Base-by-base conservation (phyloP, 2,329 filamentous ascomycete species). In the Dothidotthia symphoricarpi region DNA sequence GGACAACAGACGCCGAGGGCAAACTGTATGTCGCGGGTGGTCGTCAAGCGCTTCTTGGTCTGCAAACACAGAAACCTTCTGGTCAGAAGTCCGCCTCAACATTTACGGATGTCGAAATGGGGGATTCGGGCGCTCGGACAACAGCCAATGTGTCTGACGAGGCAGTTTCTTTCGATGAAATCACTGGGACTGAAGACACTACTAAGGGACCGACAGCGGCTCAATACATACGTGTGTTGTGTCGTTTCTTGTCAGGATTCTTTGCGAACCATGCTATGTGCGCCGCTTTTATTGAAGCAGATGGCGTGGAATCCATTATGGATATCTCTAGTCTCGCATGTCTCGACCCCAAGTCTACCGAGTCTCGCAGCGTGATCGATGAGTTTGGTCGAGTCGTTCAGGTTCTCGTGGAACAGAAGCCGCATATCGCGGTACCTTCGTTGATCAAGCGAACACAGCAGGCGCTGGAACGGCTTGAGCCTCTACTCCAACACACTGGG, bases 281-380 rank as follows among this genome's bases (percentile, higher is more conserved):
- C 64, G 71, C 75, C 13, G 77, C 78, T 16, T 91, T 96, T 57
- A 81, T 93, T 46, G 80, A 86, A 37, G 77, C 78, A 33, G 88
- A 89, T 40, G 93, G 88, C 6, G 81, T 91, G 16, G 88, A 96
- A 63, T 75, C 85, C 34, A 74, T 97, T 14, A 74, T 98, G 36
- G 88, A 96, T 59, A 80, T 96, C 38, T 85, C 85, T 27, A 87
- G 86, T 36, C 80, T 90, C 19, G 85, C 88, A 4, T 90, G 88
- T 61, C 75, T 97, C 31, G 82, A 88, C 1, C 82, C 82, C 52
- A 79, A 86, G 56, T 83, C 86, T 57, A 77, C 82, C 26, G 82
- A 85, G 27, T 49, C 55, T 6, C 55, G 57, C 22, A 69, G 76
- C 35, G 80, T 86, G 3, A 83, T 83, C 39, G 79, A 83, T 43